Conservation (phyloP, 2,329 filamentous ascomycete species). For the Colletotrichum eleusines region DNA sequence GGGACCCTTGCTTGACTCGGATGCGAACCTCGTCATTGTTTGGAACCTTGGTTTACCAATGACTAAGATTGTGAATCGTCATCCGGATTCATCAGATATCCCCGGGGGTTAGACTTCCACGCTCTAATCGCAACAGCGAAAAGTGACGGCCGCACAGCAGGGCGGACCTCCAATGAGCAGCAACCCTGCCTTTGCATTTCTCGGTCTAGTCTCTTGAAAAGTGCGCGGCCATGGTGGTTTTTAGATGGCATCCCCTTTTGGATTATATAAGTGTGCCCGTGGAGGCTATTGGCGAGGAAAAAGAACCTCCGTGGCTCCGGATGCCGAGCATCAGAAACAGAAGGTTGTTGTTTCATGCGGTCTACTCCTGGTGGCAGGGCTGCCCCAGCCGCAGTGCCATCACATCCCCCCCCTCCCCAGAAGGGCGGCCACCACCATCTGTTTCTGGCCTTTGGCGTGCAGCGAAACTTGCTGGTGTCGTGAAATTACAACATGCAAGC, state of each 20-base stretch:
- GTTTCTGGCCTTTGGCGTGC: not conserved
- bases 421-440: not conserved
- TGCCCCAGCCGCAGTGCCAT: constrained; percentile 2
- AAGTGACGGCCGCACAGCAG: not conserved
- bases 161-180: not conserved
- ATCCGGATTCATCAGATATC: constrained; percentile 8
- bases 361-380: constrained; percentile 13
- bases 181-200: not conserved
- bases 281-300: constrained; percentile 8
- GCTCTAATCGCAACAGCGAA: not conserved
- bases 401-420: not conserved
- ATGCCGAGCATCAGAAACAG: constrained; percentile 39
- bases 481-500: not conserved
- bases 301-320: constrained; percentile 14
- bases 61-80: not conserved
- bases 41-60: not conserved
- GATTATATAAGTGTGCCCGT: not conserved
- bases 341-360: constrained; percentile 34
- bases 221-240: constrained; percentile 13
- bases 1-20: constrained; percentile 24
- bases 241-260: constrained; percentile 33
- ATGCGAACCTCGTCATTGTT: not conserved
- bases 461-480: not conserved
- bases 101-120: not conserved
- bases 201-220: not conserved